These are phyloP conservation scores for Aspergillus neotritici DNA, from an alignment of 2,329 filamentous ascomycete species.

Conservation along the genomic window DNA sequence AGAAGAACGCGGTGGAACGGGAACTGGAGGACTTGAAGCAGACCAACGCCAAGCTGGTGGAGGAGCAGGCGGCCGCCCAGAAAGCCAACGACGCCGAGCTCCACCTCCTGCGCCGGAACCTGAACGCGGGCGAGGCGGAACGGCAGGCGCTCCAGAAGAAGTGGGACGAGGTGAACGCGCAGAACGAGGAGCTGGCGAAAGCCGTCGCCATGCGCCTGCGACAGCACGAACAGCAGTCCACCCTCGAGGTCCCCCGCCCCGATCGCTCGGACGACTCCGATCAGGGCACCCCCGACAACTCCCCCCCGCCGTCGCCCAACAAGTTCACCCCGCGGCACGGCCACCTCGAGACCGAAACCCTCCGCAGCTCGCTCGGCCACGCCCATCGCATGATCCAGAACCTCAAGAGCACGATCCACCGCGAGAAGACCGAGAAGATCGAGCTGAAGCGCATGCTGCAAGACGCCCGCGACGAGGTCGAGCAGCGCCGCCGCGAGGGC, in stretches of 20 bases:
- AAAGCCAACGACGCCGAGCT: slow-evolving; percentile 89
- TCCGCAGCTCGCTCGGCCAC: slow-evolving; percentile 89
- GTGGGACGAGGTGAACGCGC: slow-evolving; percentile 77
- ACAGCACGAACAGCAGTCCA: slow-evolving; percentile 58
- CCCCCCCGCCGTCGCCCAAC: slow-evolving; percentile 80
- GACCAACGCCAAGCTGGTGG: slow-evolving; percentile 67
- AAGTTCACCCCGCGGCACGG: slow-evolving; percentile 89
- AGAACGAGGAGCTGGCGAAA: slow-evolving; percentile 86
- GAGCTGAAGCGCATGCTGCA: slow-evolving; percentile 93
- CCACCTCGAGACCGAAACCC: slow-evolving; percentile 87
- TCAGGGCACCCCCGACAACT: slow-evolving; percentile 75
- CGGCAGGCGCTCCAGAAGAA: slow-evolving; percentile 72
- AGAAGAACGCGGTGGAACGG: slow-evolving; percentile 72
- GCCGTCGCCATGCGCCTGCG: slow-evolving; percentile 72
- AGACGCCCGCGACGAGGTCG: slow-evolving; percentile 88
- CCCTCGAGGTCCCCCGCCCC: slow-evolving; percentile 56
- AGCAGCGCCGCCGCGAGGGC: slow-evolving; percentile 57
- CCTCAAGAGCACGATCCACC: slow-evolving; percentile 87
- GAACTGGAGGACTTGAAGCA: slow-evolving; percentile 88
- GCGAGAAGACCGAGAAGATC: slow-evolving; percentile 97
- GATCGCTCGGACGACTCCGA: slow-evolving; percentile 61
- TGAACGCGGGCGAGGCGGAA: slow-evolving; percentile 72
- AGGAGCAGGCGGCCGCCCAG: slow-evolving; percentile 69
- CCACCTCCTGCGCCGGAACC: slow-evolving; percentile 72
- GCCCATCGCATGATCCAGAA: slow-evolving; percentile 96